These are phyloP conservation scores for Jimgerdemannia lactiflua DNA, from an alignment of 192 early-diverging fungal species.

Conservation along the genomic window DNA sequence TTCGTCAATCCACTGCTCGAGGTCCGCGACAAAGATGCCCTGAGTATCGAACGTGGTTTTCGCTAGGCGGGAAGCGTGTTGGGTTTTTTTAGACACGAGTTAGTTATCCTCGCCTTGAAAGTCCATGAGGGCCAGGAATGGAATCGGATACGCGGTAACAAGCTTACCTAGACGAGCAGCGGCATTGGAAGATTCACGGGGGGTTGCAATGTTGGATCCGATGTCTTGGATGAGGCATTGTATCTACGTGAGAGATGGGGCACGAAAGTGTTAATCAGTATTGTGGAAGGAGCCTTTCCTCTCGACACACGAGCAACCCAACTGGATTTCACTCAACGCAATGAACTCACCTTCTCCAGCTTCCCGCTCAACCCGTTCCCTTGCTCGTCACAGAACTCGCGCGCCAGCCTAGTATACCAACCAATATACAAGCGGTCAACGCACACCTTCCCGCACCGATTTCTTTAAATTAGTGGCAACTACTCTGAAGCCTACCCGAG, in stretches of 20 bases:
- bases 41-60: slow-evolving; percentile 77
- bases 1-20: slow-evolving; percentile 89
- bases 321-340: not conserved
- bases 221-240: slow-evolving; percentile 92
- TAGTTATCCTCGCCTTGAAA: not conserved
- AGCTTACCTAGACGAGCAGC: slow-evolving; percentile 45
- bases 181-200: slow-evolving; percentile 57
- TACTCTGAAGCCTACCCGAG: slow-evolving; percentile 47
- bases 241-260: slow-evolving; percentile 43
- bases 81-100: not conserved
- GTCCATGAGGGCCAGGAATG: not conserved
- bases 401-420: slow-evolving; percentile 35
- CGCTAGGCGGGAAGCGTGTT: slow-evolving; percentile 14
- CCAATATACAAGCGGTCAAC: not conserved
- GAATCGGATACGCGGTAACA: not conserved
- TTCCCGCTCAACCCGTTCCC: slow-evolving; percentile 45
- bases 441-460: not conserved
- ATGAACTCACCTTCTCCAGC: slow-evolving; percentile 44
- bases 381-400: slow-evolving; percentile 54
- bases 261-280: too few relatives aligned
- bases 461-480: not conserved
- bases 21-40: slow-evolving; percentile 51
- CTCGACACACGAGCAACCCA: slow-evolving; percentile 38
- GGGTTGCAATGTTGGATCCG: slow-evolving; percentile 91
- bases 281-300: slow-evolving; percentile 6